These are phyloP conservation scores for Teratosphaeria gauchensis DNA, from an alignment of 2,329 filamentous ascomycete species.

Conservation along the genomic window DNA sequence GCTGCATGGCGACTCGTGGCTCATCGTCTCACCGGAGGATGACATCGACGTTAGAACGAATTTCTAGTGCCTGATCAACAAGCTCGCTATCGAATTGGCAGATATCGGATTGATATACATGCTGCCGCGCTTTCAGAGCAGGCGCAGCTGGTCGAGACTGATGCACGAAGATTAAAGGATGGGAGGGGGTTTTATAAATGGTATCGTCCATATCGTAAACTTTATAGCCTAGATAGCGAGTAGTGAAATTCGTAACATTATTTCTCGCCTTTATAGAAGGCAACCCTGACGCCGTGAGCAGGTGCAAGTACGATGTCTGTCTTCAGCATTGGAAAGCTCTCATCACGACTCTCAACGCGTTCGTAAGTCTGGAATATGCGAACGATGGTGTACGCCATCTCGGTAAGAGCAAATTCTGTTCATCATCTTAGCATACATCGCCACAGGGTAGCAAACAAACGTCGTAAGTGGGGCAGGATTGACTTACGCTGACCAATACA, in stretches of 20 bases:
- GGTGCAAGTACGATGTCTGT: slow-evolving; percentile 42
- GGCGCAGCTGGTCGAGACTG: too few species aligned
- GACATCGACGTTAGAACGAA: not conserved
- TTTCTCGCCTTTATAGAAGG: slow-evolving; percentile 21
- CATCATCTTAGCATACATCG: not conserved
- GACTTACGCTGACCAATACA: slow-evolving; percentile 37
- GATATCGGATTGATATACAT: too few species aligned
- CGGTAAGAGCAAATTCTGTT: slow-evolving; percentile 38
- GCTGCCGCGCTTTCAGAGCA: too few species aligned
- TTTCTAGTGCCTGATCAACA: not conserved
- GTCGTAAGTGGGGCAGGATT: not conserved
- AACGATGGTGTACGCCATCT: slow-evolving; percentile 41
- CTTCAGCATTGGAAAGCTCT: slow-evolving; percentile 31
- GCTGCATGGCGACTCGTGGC: not conserved
- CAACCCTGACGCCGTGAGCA: slow-evolving; percentile 30
- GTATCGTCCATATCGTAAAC: not conserved
- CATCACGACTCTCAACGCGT: slow-evolving; percentile 29
- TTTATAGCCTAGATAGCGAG: too few species aligned
- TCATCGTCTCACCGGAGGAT: not conserved
- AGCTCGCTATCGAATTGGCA: too few species aligned
- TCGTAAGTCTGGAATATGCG: slow-evolving; percentile 37
- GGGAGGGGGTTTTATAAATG: not conserved
- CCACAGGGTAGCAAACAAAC: not conserved
- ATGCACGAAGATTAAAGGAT: too few species aligned
- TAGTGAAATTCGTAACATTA: not conserved